Base-by-base conservation (phyloP, 306 rosid genomes). In the Herpetospermum pedunculosum region DNA sequence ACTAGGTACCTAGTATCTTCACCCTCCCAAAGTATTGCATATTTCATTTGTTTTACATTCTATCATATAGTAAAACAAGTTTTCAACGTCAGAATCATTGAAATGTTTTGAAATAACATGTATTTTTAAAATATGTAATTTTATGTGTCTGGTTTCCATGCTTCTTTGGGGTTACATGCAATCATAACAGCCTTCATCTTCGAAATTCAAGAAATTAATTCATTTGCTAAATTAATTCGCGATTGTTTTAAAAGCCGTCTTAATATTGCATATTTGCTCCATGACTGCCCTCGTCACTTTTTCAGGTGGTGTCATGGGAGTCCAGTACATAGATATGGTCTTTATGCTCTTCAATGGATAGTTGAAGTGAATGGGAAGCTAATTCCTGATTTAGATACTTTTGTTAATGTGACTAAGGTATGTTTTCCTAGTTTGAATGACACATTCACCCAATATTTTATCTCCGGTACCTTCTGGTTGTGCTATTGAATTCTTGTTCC, bases 241-340 rank as follows among this genome's bases (percentile, higher is more conserved):
- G 16, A 59, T 60, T 64, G 50, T 65, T 9, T 10, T n/a, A 38
- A 3, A 38, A 37, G 19, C 30, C 14, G 0, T 29, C 38, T 14
- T 60, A 8, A 62, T 9, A 65, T 65, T 38, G 32, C 32, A 65
- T 68, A 26, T 40, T 19, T 68, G 23, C 38, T 40, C 44, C 60
- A 23, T 73, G 67, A 5, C 9, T 37, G 8, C 5, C 35, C 26
- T 73, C 9, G 21, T 73, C 29, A 18, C 52, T 62, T 78, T 81
- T 71, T 46, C 91, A 94, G 97, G 90, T 86, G 95, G 96, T 88
- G 97, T 78, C 95, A 91, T 79, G 98, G 98, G 68, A 94, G 98
- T 82, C 98, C 98, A 3, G 97, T 77, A 23, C 91, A 94, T 82
- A 89, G 97, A 84, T 94, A 91, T 84, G 95, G 98, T 74, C 83